Conservation (phyloP, 768 basidiomycete genomes). For the Naematelia aurantialba region DNA sequence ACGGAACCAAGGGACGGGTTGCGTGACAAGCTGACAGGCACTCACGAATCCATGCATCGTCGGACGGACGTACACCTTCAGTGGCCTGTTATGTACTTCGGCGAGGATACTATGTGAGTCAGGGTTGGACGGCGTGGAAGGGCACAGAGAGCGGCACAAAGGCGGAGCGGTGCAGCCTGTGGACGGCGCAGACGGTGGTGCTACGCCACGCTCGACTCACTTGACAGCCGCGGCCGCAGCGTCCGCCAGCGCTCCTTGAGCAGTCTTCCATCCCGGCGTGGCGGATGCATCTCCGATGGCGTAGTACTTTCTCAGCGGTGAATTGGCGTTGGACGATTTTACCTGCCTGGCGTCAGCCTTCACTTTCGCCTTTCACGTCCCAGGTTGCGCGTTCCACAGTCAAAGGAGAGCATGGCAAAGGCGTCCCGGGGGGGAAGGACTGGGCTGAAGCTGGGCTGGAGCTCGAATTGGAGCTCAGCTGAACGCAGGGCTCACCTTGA, state of each 20-base stretch:
- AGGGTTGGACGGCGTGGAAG: too few species aligned
- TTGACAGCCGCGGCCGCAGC: slow-evolving; percentile 22
- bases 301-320: slow-evolving; percentile 30
- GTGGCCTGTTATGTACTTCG: slow-evolving; percentile 24
- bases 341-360: too few species aligned
- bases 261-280: slow-evolving; percentile 40
- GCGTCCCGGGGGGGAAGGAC: neutral
- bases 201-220: slow-evolving; percentile 22
- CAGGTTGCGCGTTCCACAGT: too few species aligned
- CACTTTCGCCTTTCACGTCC: too few species aligned
- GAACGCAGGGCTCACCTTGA: slow-evolving; percentile 36
- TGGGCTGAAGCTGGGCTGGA: neutral
- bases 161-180: too few species aligned
- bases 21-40: too few species aligned
- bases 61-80: slow-evolving; percentile 53
- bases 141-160: too few species aligned
- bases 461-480: too few species aligned
- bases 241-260: slow-evolving; percentile 22
- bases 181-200: too few species aligned
- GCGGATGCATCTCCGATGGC: slow-evolving; percentile 43
- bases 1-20: too few species aligned
- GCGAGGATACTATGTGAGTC: slow-evolving; percentile 34
- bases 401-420: neutral
- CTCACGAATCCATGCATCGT: slow-evolving; percentile 73
- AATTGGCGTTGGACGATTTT: slow-evolving; percentile 11